Evolutionary conservation across 495 filamentous ascomycete species (phyloP).

Genomic region (Pyrenopolyporus hunteri): DNA sequence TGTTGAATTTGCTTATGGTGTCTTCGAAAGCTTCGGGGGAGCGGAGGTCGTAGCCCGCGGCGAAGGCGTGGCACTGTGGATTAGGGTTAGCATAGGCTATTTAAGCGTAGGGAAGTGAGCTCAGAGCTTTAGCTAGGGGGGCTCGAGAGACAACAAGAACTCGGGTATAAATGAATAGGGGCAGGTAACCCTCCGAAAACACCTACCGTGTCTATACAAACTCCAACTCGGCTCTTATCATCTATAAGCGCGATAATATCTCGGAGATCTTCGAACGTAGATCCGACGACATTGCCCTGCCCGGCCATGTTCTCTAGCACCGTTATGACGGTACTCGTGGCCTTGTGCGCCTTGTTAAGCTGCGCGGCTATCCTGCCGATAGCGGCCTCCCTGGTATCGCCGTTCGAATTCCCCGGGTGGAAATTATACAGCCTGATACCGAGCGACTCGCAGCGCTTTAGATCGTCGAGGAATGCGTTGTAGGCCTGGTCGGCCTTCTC

Average conservation of each 20-base stretch:
- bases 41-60: conserved; percentile 89
- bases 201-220: conserved; percentile 82
- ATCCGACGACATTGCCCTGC: conserved; percentile 84
- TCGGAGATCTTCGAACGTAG: conserved; percentile 79
- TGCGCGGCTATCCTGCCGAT: conserved; percentile 77
- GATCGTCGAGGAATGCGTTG: conserved; percentile 83
- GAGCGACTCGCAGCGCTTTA: conserved; percentile 84
- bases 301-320: conserved; percentile 97
- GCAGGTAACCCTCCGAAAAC: not conserved
- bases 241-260: conserved; percentile 80
- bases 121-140: no score
- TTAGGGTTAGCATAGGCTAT: conserved; percentile 4
- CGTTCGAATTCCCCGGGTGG: conserved; percentile 84
- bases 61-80: conserved; percentile 78
- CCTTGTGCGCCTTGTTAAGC: conserved; percentile 79
- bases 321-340: conserved; percentile 75
- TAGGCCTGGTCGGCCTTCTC: conserved; percentile 88
- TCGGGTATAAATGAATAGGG: not conserved
- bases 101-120: no score
- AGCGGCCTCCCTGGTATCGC: conserved; percentile 67
- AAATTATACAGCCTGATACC: conserved; percentile 95
- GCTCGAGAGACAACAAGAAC: no score
- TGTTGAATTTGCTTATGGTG: conserved; percentile 77
- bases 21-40: conserved; percentile 72
- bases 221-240: conserved; percentile 85